phyloP scores from a whole-genome alignment of 2,329 filamentous ascomycete species.

The Exophiala lecanii-corni region DNA sequence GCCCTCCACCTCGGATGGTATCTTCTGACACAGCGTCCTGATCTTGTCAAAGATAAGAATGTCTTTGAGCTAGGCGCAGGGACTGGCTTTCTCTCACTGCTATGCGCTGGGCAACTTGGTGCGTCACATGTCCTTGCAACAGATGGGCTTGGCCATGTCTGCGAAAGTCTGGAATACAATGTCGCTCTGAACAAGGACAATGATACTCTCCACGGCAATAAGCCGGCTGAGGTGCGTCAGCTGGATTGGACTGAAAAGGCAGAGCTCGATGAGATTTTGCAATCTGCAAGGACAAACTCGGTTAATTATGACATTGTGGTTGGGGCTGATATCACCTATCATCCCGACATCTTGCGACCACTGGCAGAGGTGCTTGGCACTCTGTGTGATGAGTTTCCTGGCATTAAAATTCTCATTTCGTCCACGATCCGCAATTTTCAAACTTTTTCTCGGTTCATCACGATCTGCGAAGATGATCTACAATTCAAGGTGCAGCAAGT shows the following conservation, averaged over 20 bases:
- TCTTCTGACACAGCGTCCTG: conserved; percentile 45
- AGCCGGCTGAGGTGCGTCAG: conserved; percentile 11
- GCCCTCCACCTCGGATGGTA: conserved; percentile 61
- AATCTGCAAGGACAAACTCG: conserved; percentile 4
- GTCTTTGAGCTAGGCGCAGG: conserved; percentile 64
- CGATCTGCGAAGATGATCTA: conserved; percentile 45
- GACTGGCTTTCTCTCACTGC: conserved; percentile 61
- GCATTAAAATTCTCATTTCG: conserved; percentile 51
- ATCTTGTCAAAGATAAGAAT: conserved; percentile 47
- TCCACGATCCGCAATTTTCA: conserved; percentile 58
- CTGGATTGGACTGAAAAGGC: conserved; percentile 22
- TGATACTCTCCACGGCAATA: conserved; percentile 3
- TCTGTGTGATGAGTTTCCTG: conserved; percentile 17
- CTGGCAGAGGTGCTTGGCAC: conserved; percentile 19
- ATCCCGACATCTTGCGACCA: conserved; percentile 23
- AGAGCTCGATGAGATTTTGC: conserved; percentile 17
- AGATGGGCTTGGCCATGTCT: conserved; percentile 52
- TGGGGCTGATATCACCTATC: conserved; percentile 27
- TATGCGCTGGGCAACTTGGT: conserved; percentile 56
- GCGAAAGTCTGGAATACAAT: conserved; percentile 38
- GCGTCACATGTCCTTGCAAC: conserved; percentile 54
- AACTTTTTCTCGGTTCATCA: conserved; percentile 56
- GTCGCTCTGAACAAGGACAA: conserved; percentile 31
- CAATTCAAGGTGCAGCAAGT: conserved; percentile 37
- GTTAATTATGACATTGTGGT: conserved; percentile 18